Conservation (phyloP, 2,329 filamentous ascomycete genomes). For the Fusarium solani-melongenae region DNA sequence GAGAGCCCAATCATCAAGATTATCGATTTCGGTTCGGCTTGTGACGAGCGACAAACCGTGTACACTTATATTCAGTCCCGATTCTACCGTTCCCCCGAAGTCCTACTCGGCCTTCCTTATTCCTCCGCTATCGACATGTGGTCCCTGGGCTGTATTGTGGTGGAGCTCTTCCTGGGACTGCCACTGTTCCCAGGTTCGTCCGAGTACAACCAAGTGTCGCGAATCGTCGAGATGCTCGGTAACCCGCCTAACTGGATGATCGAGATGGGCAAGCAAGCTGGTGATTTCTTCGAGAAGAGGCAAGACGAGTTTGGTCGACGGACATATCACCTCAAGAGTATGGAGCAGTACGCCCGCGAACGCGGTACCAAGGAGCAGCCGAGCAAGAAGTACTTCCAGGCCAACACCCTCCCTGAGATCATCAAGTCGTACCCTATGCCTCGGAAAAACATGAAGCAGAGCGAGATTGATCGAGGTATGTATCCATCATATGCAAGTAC, state of each 20-base stretch:
- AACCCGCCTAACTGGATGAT: slow-evolving; percentile 99
- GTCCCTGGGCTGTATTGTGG: slow-evolving; percentile 98
- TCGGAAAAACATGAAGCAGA: slow-evolving; percentile 98
- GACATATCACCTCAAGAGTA: slow-evolving; percentile 91
- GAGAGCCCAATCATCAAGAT: slow-evolving; percentile 99
- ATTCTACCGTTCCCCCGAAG: slow-evolving; percentile 97
- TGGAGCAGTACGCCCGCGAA: slow-evolving; percentile 97
- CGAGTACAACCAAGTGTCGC: slow-evolving; percentile 97
- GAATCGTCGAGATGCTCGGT: slow-evolving; percentile 98
- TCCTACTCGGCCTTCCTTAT: slow-evolving; percentile 93
- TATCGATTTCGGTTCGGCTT: slow-evolving; percentile 98
- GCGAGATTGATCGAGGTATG: slow-evolving; percentile 92
- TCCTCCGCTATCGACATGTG: slow-evolving; percentile 99
- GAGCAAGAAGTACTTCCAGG: slow-evolving; percentile 99
- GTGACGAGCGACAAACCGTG: slow-evolving; percentile 97
- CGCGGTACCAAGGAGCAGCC: slow-evolving; percentile 97
- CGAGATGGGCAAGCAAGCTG: slow-evolving; percentile 97
- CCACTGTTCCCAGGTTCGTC: slow-evolving; percentile 97
- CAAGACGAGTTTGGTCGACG: slow-evolving; percentile 92
- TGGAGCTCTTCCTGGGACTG: slow-evolving; percentile 94
- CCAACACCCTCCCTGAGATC: slow-evolving; percentile 92
- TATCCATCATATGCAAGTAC: not conserved
- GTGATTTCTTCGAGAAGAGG: slow-evolving; percentile 95
- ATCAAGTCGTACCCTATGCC: slow-evolving; percentile 99
- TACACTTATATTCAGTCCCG: slow-evolving; percentile 99